These are phyloP conservation scores for Leptoxyphium fumago DNA, from an alignment of 2,329 filamentous ascomycete species.

Conservation along the genomic window DNA sequence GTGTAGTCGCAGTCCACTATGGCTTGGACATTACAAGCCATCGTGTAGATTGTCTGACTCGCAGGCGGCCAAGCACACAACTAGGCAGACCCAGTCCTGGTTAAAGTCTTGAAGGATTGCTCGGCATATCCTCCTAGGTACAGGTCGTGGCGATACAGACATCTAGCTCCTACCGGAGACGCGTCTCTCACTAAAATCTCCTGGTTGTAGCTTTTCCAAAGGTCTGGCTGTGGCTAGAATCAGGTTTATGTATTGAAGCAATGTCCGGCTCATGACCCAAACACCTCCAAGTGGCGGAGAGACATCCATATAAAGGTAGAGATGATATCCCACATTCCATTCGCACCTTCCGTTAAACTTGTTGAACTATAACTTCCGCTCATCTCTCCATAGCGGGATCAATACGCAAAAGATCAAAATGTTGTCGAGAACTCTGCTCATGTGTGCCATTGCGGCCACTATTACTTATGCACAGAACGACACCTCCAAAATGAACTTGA, in stretches of 20 bases:
- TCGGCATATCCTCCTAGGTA: no score
- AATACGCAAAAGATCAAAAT: conserved; percentile 13
- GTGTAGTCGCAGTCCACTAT: no score
- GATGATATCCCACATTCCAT: not conserved
- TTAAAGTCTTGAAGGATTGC: no score
- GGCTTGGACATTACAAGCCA: no score
- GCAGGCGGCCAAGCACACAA: no score
- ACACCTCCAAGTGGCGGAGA: not conserved
- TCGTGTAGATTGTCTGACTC: no score
- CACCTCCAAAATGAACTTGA: conserved; percentile 12
- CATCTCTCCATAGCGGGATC: not conserved
- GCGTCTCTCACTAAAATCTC: no score
- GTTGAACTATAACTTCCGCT: not conserved
- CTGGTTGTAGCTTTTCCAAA: no score
- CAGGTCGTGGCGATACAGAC: no score
- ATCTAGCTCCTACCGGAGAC: no score
- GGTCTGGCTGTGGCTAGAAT: no score
- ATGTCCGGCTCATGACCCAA: not conserved
- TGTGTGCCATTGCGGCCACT: conserved; percentile 21
- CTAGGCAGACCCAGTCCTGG: no score
- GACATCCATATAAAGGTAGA: not conserved
- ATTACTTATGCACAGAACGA: conserved; percentile 18
- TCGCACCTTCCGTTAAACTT: not conserved
- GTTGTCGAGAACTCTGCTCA: conserved; percentile 25
- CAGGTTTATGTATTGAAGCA: not conserved